A percentile compares a stretch with the other conserved stretches of the same genome.
These are phyloP conservation scores for Citrus mangshanensis DNA, from an alignment of 345 rosid genomes.

Conservation along the genomic window DNA sequence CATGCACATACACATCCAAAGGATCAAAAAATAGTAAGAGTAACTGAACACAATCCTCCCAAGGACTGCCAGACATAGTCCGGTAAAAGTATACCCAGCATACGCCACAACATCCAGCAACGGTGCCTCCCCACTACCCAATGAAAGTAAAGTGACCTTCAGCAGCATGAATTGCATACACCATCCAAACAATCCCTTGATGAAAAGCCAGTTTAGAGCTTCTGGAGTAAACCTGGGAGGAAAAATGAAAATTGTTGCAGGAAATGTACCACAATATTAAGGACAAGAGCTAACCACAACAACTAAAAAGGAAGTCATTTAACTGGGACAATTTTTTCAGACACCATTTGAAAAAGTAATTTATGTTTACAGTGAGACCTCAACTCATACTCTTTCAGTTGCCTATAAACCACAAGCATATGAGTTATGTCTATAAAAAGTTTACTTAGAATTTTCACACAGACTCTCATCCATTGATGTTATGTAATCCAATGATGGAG, in stretches of 20 bases:
- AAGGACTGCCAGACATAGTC: conserved; percentile 67
- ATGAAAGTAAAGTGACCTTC: conserved; percentile 69
- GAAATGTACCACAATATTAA: neutral
- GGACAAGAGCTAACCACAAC: neutral
- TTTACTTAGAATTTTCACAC: neutral
- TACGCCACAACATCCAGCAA: conserved; percentile 85
- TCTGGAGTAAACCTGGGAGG: conserved; percentile 80
- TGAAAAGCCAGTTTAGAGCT: conserved; percentile 82
- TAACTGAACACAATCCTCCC: conserved; percentile 72
- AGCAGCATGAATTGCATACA: conserved; percentile 75
- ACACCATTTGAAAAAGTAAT: neutral
- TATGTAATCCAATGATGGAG: neutral
- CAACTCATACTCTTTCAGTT: neutral
- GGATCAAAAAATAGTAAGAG: conserved; percentile 75
- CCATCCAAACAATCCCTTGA: conserved; percentile 94
- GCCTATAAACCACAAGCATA: neutral
- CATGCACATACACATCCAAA: conserved; percentile 78
- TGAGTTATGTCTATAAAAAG: neutral
- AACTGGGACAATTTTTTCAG: neutral
- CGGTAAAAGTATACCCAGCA: conserved; percentile 81
- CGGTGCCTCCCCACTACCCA: conserved; percentile 93
- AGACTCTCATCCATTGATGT: neutral
- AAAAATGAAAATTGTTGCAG: neutral
- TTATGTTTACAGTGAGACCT: neutral
- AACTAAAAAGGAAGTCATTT: neutral